These are phyloP conservation scores for Aspergillus sclerotiicarbonarius DNA, from an alignment of 495 filamentous ascomycete species.

Conservation along the genomic window DNA sequence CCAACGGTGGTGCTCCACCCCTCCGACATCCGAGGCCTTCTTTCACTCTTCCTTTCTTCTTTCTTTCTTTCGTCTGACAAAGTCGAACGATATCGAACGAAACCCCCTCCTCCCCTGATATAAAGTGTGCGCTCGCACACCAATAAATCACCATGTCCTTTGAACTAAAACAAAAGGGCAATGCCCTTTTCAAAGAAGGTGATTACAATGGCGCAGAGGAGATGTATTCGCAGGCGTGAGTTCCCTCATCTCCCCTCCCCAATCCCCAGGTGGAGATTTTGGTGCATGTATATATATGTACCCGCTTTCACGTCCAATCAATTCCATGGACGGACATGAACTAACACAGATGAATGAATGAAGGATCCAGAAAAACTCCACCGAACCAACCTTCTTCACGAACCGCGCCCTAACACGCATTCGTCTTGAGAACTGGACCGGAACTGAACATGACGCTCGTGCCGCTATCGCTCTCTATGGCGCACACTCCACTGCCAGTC, in stretches of 20 bases:
- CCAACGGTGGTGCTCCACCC: neutral
- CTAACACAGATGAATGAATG: neutral
- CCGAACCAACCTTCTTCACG: conserved; percentile 59
- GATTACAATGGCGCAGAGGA: conserved; percentile 75
- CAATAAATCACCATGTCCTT: conserved; percentile 31
- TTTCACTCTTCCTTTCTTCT: too few relatives aligned
- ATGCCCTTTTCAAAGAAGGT: conserved; percentile 58
- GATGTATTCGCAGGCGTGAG: conserved; percentile 83
- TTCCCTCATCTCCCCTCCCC: conserved; percentile 7
- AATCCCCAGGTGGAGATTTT: neutral
- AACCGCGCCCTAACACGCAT: conserved; percentile 88
- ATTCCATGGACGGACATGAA: neutral
- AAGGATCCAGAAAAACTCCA: conserved; percentile 26
- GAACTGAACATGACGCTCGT: conserved; percentile 76
- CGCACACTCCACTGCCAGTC: conserved; percentile 42
- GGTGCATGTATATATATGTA: neutral
- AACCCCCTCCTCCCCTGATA: too few relatives aligned
- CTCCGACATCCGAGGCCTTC: neutral
- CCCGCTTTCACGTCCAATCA: neutral
- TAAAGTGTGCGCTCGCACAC: neutral
- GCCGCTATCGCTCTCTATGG: conserved; percentile 65
- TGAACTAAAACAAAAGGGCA: conserved; percentile 45
- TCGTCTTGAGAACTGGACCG: conserved; percentile 66
- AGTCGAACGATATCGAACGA: too few relatives aligned
- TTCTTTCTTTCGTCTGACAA: too few relatives aligned